Conservation (phyloP, 2,329 filamentous ascomycete genomes). For the Colletotrichum aenigma region DNA sequence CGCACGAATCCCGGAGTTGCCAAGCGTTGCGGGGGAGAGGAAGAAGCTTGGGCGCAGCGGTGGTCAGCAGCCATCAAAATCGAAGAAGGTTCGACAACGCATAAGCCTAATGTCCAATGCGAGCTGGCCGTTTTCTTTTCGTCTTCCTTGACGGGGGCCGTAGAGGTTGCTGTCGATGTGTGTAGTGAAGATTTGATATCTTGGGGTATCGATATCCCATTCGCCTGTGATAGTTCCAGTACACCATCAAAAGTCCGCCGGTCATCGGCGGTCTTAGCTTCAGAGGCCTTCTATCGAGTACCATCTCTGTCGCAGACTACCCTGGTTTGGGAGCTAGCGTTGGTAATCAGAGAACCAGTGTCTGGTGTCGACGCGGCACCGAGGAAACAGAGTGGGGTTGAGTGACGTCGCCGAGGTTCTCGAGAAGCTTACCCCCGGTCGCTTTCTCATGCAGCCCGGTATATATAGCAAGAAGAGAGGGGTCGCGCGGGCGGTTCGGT, state of each 20-base stretch:
- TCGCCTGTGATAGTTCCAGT: background rate
- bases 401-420: background rate
- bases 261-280: background rate
- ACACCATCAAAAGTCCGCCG: background rate
- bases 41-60: background rate
- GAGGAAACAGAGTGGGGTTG: background rate
- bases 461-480: background rate
- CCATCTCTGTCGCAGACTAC: background rate
- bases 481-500: background rate
- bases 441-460: background rate
- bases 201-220: background rate
- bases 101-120: background rate
- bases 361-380: background rate
- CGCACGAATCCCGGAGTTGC: constrained; percentile 16
- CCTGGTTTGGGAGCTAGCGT: background rate
- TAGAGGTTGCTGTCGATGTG: background rate
- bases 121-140: background rate
- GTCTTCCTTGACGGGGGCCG: background rate
- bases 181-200: background rate
- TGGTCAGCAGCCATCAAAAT: background rate
- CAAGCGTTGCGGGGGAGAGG: background rate
- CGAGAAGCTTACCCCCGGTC: background rate
- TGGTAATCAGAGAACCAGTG: background rate
- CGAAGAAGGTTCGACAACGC: background rate
- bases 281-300: background rate